phyloP scores from a whole-genome alignment of 164 flowering plant genomes.

The Macadamia integrifolia region DNA sequence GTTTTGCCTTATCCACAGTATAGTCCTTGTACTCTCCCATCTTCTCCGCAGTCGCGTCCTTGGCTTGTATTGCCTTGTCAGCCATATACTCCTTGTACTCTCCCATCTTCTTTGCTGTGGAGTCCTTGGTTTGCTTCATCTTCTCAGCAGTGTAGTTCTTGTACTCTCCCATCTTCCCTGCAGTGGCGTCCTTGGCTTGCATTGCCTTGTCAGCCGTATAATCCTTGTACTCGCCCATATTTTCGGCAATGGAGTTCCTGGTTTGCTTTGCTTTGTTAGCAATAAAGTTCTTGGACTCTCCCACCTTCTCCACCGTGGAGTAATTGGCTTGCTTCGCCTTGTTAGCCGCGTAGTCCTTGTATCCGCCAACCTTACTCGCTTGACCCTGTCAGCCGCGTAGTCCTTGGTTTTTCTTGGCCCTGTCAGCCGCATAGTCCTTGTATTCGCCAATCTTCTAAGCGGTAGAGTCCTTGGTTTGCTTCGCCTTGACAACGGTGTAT shows the following conservation, averaged over 20 bases:
- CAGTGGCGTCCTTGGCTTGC: not conserved
- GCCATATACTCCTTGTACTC: not conserved
- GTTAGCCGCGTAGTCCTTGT: conserved; percentile 37
- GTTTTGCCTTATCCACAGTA: conserved; percentile 34
- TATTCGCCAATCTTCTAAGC: not conserved
- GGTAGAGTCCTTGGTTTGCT: not conserved
- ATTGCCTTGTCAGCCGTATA: not conserved
- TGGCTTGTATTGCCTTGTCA: not conserved
- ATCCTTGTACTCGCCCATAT: not conserved
- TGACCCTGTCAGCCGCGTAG: not conserved
- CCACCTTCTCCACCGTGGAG: not conserved
- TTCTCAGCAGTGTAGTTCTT: conserved; percentile 41
- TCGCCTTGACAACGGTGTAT: conserved; percentile 26
- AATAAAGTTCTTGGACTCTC: not conserved
- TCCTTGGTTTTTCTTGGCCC: conserved; percentile 4
- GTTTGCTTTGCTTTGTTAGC: not conserved
- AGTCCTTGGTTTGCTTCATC: not conserved
- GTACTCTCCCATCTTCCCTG: conserved; percentile 8
- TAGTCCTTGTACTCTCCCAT: conserved; percentile 31
- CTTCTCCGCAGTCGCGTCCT: not conserved
- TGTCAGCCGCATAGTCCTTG: not conserved
- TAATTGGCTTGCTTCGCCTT: conserved; percentile 6
- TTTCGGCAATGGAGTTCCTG: not conserved
- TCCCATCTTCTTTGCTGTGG: not conserved
- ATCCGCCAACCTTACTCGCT: conserved; percentile 7